Percentiles rank a stretch among this genome's conserved stretches.
These are phyloP conservation scores for Chaetomium tenue DNA, from an alignment of 495 filamentous ascomycete species.

Conservation along the genomic window DNA sequence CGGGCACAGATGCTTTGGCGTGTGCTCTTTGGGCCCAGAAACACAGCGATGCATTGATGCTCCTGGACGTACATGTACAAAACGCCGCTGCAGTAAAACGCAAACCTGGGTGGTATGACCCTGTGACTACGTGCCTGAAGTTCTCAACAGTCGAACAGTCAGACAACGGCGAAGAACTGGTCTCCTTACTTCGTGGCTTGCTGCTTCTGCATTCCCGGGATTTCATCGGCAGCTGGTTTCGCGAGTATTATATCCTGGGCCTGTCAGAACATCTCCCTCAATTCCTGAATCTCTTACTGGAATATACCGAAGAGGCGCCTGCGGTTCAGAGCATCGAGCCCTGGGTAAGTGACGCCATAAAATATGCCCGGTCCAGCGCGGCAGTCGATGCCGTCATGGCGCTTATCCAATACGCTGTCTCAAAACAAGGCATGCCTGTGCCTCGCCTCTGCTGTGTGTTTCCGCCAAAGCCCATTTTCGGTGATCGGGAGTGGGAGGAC, in stretches of 20 bases:
- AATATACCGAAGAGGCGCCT: no score
- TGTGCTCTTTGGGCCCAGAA: background rate
- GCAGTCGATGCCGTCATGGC: background rate
- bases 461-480: background rate
- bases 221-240: background rate
- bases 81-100: background rate
- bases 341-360: background rate
- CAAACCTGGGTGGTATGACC: background rate
- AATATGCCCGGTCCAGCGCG: background rate
- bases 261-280: background rate
- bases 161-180: background rate
- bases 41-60: background rate
- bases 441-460: background rate
- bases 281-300: background rate
- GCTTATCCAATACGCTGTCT: background rate
- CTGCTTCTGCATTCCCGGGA: background rate
- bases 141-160: background rate
- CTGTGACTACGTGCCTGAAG: background rate
- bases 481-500: no score
- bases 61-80: background rate
- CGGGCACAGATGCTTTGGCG: background rate
- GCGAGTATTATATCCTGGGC: background rate
- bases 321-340: no score
- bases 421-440: background rate
- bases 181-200: background rate